Conservation (phyloP, 257 asterid species). For the Linaria vulgaris region DNA sequence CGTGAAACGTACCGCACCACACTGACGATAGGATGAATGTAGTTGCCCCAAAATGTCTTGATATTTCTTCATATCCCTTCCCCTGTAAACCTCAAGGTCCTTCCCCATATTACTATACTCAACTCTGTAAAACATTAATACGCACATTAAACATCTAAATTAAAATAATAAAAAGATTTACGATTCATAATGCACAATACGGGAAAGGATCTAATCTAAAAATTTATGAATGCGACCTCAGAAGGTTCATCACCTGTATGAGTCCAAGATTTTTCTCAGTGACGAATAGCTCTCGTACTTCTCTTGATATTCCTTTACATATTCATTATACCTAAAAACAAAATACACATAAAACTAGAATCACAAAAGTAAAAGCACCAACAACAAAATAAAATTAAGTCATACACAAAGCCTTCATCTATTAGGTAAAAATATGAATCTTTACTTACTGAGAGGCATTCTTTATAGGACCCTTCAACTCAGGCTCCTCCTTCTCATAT, state of each 20-base stretch:
- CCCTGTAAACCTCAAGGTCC: conserved; percentile 70
- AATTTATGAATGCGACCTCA: conserved; percentile 18
- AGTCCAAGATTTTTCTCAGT: conserved; percentile 61
- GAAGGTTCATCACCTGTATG: conserved; percentile 63
- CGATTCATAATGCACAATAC: not conserved
- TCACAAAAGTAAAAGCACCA: not conserved
- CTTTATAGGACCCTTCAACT: conserved; percentile 78
- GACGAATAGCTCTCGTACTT: conserved; percentile 70
- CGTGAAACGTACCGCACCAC: conserved; percentile 63
- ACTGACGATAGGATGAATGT: conserved; percentile 62
- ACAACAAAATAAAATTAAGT: not conserved
- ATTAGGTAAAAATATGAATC: conserved; percentile 1
- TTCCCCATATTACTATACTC: conserved; percentile 66
- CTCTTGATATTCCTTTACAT: conserved; percentile 86
- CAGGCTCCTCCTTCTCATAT: conserved; percentile 86
- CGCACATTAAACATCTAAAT: conserved; percentile 28
- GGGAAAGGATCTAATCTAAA: conserved; percentile 11
- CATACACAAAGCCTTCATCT: conserved; percentile 18
- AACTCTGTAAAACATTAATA: conserved; percentile 41
- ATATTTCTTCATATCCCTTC: conserved; percentile 59
- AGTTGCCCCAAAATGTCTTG: conserved; percentile 57
- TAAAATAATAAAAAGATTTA: conserved; percentile 19
- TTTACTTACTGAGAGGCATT: conserved; percentile 72
- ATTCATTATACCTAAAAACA: conserved; percentile 65
- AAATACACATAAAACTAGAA: not conserved